Evolutionary conservation across 2,329 filamentous ascomycete species (phyloP).

Genomic region (Phaeomoniella chlamydospora): DNA sequence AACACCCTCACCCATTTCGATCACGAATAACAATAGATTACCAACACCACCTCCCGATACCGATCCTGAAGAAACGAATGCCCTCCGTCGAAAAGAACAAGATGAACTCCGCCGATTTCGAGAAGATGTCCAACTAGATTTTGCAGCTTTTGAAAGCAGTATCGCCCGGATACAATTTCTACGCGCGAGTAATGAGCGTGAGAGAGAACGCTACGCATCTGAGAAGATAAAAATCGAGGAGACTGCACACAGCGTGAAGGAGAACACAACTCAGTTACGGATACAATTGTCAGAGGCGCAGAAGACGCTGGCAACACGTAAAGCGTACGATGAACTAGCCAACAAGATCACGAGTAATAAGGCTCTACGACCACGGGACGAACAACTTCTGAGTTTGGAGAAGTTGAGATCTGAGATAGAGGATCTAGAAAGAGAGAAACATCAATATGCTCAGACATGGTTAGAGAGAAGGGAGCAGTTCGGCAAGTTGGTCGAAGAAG

Average conservation of each 20-base stretch:
- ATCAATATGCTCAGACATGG: conserved; percentile 72
- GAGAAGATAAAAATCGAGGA: conserved; percentile 67
- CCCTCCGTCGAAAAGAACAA: conserved; percentile 22
- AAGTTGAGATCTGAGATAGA: conserved; percentile 81
- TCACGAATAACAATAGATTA: conserved; percentile 32
- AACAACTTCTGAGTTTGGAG: conserved; percentile 61
- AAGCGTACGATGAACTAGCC: conserved; percentile 75
- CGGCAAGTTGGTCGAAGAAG: conserved; percentile 76
- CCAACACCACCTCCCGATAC: conserved; percentile 55
- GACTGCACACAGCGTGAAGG: conserved; percentile 63
- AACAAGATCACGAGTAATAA: conserved; percentile 75
- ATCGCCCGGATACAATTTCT: conserved; percentile 82
- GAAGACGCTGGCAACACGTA: conserved; percentile 60
- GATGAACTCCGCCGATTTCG: conserved; percentile 54
- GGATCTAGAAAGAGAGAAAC: conserved; percentile 72
- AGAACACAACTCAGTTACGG: conserved; percentile 58
- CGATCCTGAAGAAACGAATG: conserved; percentile 23
- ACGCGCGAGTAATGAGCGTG: conserved; percentile 63
- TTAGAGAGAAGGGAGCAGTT: conserved; percentile 74
- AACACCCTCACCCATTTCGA: conserved; percentile 48
- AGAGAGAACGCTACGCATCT: conserved; percentile 68
- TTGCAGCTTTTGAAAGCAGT: conserved; percentile 73
- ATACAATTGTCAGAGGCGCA: conserved; percentile 64
- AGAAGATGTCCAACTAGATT: conserved; percentile 76
- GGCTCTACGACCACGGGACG: conserved; percentile 66